A percentile compares a stretch with the other conserved stretches of the same genome.
Conservation (phyloP, 441 rosid species). For the Syzygium syzygioides region DNA sequence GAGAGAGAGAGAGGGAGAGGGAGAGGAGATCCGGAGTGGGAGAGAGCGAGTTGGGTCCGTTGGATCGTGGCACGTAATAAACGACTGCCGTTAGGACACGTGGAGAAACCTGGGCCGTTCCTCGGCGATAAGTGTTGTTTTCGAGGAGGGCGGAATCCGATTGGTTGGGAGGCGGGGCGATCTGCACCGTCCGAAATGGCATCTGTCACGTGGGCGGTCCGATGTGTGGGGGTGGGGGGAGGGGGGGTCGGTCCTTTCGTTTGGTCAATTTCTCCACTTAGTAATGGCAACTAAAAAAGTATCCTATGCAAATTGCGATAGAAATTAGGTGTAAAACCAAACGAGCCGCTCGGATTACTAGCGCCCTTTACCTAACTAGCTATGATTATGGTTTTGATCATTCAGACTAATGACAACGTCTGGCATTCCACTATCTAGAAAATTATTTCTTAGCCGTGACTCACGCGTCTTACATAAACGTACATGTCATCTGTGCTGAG, state of each 20-base stretch:
- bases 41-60: not conserved
- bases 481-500: not conserved
- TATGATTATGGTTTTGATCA: not conserved
- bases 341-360: not conserved
- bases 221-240: not conserved
- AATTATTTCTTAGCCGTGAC: not conserved
- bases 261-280: not conserved
- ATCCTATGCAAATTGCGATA: not conserved
- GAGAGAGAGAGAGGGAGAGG: not conserved
- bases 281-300: not conserved
- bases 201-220: not conserved
- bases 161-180: not conserved
- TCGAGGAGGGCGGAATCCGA: not conserved
- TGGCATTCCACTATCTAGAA: not conserved
- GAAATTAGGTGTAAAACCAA: not conserved
- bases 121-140: not conserved
- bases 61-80: not conserved
- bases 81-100: not conserved
- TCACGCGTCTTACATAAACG: not conserved
- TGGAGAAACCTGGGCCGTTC: not conserved
- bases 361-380: not conserved
- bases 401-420: not conserved
- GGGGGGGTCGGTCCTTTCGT: not conserved
- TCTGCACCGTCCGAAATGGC: not conserved
- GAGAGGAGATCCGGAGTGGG: not conserved